These are phyloP conservation scores for Helotiales sp. DNA, from an alignment of 2,329 filamentous ascomycete species.

Conservation along the genomic window DNA sequence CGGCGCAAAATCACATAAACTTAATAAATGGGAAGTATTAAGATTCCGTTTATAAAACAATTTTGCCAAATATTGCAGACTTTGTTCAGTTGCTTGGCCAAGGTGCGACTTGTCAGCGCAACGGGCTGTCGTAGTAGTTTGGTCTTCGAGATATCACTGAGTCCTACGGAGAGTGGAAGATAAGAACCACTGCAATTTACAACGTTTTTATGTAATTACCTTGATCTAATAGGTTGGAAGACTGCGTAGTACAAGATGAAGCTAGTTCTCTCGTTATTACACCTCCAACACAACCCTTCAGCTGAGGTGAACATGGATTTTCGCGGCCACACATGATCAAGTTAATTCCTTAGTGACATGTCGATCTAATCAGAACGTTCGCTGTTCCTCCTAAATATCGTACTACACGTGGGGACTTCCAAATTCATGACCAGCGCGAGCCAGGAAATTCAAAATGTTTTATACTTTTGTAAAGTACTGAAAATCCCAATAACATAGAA, in stretches of 20 bases:
- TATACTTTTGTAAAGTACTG: no score
- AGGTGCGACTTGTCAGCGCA: constrained; percentile 7
- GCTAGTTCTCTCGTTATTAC: neutral
- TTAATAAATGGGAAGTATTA: neutral
- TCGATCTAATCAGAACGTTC: no score
- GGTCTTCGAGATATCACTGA: neutral
- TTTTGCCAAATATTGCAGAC: neutral
- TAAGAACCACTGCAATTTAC: neutral
- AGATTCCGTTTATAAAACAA: neutral
- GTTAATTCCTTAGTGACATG: no score
- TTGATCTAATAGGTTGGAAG: neutral
- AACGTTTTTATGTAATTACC: neutral
- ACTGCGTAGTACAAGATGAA: neutral
- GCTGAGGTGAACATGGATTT: no score
- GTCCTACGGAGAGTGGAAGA: neutral
- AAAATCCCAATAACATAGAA: no score
- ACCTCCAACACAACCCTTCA: neutral
- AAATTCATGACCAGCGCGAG: no score
- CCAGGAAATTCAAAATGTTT: no score
- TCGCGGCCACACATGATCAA: no score
- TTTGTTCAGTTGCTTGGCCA: constrained; percentile 13
- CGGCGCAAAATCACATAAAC: neutral
- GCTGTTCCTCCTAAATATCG: no score
- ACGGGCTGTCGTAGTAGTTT: neutral
- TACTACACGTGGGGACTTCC: no score